Percentiles rank a stretch among this genome's conserved stretches.
Conservation (phyloP, 257 asterid genomes). For the Petunia axillaris region DNA sequence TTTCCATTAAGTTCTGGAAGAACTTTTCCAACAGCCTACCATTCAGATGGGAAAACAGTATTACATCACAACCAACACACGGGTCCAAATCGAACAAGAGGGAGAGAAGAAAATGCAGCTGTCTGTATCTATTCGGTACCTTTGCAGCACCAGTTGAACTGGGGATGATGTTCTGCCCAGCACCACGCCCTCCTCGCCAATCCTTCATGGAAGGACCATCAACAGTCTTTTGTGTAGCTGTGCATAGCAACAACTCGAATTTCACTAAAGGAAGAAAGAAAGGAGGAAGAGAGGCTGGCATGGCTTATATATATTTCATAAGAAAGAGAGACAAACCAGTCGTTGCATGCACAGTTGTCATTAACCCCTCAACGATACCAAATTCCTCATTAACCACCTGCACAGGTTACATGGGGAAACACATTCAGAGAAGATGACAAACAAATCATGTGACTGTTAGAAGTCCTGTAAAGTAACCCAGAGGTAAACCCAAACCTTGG, state of each 20-base stretch:
- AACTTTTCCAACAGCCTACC: conserved; percentile 97
- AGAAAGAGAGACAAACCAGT: conserved; percentile 57
- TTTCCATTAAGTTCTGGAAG: conserved; percentile 97
- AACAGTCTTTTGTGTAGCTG: conserved; percentile 99
- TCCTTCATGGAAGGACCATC: conserved; percentile 99
- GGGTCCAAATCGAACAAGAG: background rate
- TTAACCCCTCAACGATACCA: conserved; percentile 92
- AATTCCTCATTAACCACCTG: conserved; percentile 98
- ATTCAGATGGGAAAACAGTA: conserved; percentile 25
- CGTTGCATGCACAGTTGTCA: conserved; percentile 99
- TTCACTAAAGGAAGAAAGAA: conserved; percentile 25
- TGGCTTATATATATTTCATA: background rate
- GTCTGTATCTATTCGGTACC: conserved; percentile 46
- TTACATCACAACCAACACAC: background rate
- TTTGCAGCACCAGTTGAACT: conserved; percentile 99
- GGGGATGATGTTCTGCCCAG: conserved; percentile 95
- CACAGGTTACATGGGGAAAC: conserved; percentile 22
- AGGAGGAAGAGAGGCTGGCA: conserved; percentile 19
- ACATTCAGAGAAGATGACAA: background rate
- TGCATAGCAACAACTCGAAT: conserved; percentile 32
- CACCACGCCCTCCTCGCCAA: conserved; percentile 99
- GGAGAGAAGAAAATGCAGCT: background rate
- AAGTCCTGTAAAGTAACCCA: background rate
- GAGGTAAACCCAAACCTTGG: conserved; percentile 64
- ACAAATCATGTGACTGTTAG: background rate